These are phyloP conservation scores for Trametes hirsuta DNA, from an alignment of 1,284 basidiomycete species.

Conservation along the genomic window DNA sequence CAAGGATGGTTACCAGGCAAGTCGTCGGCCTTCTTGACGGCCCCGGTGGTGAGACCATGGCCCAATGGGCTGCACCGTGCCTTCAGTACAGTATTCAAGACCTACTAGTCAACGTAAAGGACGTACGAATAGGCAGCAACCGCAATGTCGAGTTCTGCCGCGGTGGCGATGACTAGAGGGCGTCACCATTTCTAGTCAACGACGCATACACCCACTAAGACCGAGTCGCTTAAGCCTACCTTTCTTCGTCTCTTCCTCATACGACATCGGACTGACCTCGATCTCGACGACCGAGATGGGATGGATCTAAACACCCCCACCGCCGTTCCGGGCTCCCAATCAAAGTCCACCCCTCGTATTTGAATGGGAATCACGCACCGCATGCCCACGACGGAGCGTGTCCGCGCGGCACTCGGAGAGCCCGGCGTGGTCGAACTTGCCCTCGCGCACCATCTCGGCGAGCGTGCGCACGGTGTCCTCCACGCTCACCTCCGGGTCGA, in stretches of 20 bases:
- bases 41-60: conserved; percentile 57
- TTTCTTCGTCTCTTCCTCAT: conserved; percentile 49
- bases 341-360: too few relatives aligned
- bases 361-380: neutral
- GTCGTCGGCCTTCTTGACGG: conserved; percentile 49
- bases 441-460: conserved; percentile 38
- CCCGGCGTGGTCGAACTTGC: conserved; percentile 51
- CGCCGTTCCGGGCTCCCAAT: neutral
- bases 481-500: conserved; percentile 35
- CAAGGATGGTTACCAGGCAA: conserved; percentile 33
- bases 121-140: conserved; percentile 55
- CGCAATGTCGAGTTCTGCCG: conserved; percentile 51
- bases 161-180: conserved; percentile 38
- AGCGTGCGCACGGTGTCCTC: conserved; percentile 37
- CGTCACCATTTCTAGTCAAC: neutral
- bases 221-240: conserved; percentile 28
- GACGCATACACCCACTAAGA: neutral
- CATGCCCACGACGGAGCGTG: conserved; percentile 42
- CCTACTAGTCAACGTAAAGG: neutral
- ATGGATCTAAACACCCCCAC: conserved; percentile 33
- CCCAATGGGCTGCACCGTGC: conserved; percentile 47
- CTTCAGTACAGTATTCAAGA: neutral
- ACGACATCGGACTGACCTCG: conserved; percentile 55
- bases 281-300: conserved; percentile 55
- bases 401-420: conserved; percentile 51